Base-by-base conservation (phyloP, 1,284 basidiomycete species). In the Phellopilus nigrolimitatus region DNA sequence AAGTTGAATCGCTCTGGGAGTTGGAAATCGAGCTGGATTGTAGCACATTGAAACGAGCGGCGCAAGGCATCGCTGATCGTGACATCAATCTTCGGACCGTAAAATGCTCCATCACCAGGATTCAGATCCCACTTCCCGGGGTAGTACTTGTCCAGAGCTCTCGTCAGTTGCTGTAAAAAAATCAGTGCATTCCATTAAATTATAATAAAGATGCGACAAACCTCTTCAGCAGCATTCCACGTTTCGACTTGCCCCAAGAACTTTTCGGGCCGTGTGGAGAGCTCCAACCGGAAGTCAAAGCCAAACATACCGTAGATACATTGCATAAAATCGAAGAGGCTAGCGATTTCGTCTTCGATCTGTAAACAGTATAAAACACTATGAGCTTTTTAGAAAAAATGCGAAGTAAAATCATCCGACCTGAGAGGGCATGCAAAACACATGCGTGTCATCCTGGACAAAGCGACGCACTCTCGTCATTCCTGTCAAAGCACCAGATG, bases 1-100 rank as follows among this genome's bases (percentile, higher is more conserved):
- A 99, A 79, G 69, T 97, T 88, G 78, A 99, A 99, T 45, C 93
- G 86, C 65, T 97, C 88, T n/a, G 97, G 97, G 7, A 99, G 81
- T 70, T 99, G 93, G 82, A 98, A 99, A 74, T 99, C 97, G 59
- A 99, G 89, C 71, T 99, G 91, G 68, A 99, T 98, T 3, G 97
- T 99, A 40, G 95, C 95, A 62, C 97, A 99, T 71, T 99, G 97
- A 83, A 94, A 95, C 30, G 93, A 91, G 44, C 95, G 85, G 55
- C 80, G 84, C 30, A 97, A 75, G 0, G 97, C 95, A 65, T 99
- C 97, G 30, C 84, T 83, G 67, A 99, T 91, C 56, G 91, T 94
- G 70, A 99, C 97, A 71, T 99, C 97, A 65, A 99, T 97, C 75
- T 97, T 95, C 56, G 92, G 93, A 2, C 92, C 92, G 68, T 95